Evolutionary conservation across 2,329 filamentous ascomycete species (phyloP).

Genomic region (Fusarium neocosmosporiellum): DNA sequence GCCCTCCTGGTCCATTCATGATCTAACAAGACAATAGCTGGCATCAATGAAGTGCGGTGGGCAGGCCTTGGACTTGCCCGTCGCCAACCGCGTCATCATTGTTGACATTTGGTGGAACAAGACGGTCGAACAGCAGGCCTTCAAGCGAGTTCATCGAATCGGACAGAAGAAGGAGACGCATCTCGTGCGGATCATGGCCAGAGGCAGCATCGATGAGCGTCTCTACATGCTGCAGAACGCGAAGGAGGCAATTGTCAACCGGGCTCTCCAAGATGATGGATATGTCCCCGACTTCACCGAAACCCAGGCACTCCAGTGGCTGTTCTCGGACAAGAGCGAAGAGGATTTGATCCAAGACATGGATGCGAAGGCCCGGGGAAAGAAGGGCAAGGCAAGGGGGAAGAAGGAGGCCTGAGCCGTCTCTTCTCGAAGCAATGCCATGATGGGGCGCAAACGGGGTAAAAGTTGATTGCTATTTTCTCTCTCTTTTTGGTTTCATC

Average conservation of each 20-base stretch:
- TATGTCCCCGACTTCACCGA: conserved; percentile 2
- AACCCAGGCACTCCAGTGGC: neutral
- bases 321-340: conserved; percentile 5
- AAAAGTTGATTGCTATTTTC: neutral
- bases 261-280: conserved; percentile 46
- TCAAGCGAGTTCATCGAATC: conserved; percentile 70
- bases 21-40: conserved; percentile 44
- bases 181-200: conserved; percentile 67
- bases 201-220: conserved; percentile 67
- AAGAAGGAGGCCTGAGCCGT: neutral
- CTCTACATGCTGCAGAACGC: conserved; percentile 65
- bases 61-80: conserved; percentile 54
- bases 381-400: neutral
- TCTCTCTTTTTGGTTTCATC: neutral
- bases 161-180: conserved; percentile 71
- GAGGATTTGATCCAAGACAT: rapidly evolving
- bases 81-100: conserved; percentile 64
- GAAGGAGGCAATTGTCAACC: conserved; percentile 62
- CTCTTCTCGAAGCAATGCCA: rapidly evolving
- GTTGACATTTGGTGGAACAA: conserved; percentile 72
- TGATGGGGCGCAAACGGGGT: neutral
- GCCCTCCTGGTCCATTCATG: no score
- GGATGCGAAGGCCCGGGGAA: neutral
- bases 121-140: conserved; percentile 70
- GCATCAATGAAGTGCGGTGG: conserved; percentile 50